Evolutionary conservation across 2,329 filamentous ascomycete species (phyloP), one percentile per base, ranked within the genome.

Genomic region (Aspergillus persii): DNA sequence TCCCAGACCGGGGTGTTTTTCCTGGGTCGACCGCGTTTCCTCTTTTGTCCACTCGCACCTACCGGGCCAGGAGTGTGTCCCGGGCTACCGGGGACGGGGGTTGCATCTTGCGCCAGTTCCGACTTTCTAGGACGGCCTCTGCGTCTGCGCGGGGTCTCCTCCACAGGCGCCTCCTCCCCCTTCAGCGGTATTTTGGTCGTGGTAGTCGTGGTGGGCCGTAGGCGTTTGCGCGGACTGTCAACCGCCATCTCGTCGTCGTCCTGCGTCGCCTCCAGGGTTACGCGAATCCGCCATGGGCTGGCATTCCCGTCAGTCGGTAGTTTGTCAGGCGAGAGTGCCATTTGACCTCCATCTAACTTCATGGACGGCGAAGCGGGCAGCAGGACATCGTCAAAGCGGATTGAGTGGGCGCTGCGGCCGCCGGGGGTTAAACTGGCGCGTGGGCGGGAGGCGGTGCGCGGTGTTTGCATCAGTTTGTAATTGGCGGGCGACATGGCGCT

Each of bases 211-310:
- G 70, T 6, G 26, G 44, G 69, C 33, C 64, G 67, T 5, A 64
- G 60, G 39, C 69, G 68, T 66, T 73, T 77, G 61, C 68, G 71
- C 57, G 70, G 68, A 49, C 68, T 69, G 23, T 58, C 68, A 48
- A 69, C 62, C 50, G 73, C 69, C 44, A 70, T 64, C 39, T 71
- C 44, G 12, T 63, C 73, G 33, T 75, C 76, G 41, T 79, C 77
- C 54, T 81, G 77, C 48, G 78, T 78, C 23, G 79, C 79, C 66
- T 81, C 78, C 39, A 81, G 73, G 0, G 79, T 81, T 27, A 81
- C 77, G 49, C 77, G 73, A 58, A 81, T 80, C 57, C 77, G 76
- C 79, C 79, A 80, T 30, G 79, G 79, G 63, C 78, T 81, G 12
- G 76, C 66, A 67, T 78, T 77, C 7, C 72, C 74, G 8, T 76